Evolutionary conservation across 352 stramenopile genomes (phyloP).

Genomic region (Phytophthora europaea): DNA sequence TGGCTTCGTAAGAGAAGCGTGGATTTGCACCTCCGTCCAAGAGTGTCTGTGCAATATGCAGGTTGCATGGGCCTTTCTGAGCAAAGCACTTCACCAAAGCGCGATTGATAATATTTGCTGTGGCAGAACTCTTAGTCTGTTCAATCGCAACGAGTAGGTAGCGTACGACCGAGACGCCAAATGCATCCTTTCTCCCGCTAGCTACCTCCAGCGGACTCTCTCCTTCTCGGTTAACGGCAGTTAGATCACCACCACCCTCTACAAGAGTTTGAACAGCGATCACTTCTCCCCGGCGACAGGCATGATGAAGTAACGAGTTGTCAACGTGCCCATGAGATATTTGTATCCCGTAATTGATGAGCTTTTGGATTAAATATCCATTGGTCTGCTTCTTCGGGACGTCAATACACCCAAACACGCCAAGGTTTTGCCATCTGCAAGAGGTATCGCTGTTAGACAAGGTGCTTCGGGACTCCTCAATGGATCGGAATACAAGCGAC

Average conservation of each 20-base stretch:
- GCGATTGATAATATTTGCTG: constrained; percentile 31
- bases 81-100: constrained; percentile 56
- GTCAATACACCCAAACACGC: constrained; percentile 61
- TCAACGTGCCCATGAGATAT: constrained; percentile 32
- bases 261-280: constrained; percentile 50
- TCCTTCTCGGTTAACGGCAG: constrained; percentile 33
- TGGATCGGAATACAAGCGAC: constrained; percentile 30
- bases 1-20: constrained; percentile 33
- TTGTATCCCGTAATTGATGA: constrained; percentile 50
- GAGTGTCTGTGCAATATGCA: constrained; percentile 52
- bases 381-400: constrained; percentile 40
- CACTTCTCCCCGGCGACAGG: constrained; percentile 43
- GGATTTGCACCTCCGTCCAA: constrained; percentile 47
- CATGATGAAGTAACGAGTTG: constrained; percentile 57
- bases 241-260: constrained; percentile 46
- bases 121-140: background rate
- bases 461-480: constrained; percentile 33
- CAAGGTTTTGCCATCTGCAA: constrained; percentile 69
- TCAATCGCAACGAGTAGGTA: constrained; percentile 34
- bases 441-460: constrained; percentile 30
- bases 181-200: constrained; percentile 50
- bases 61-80: constrained; percentile 45
- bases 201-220: constrained; percentile 52
- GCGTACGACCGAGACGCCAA: constrained; percentile 42
- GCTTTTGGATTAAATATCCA: constrained; percentile 58